Conservation (phyloP, 2,329 filamentous ascomycete genomes). For the Septoria linicola region DNA sequence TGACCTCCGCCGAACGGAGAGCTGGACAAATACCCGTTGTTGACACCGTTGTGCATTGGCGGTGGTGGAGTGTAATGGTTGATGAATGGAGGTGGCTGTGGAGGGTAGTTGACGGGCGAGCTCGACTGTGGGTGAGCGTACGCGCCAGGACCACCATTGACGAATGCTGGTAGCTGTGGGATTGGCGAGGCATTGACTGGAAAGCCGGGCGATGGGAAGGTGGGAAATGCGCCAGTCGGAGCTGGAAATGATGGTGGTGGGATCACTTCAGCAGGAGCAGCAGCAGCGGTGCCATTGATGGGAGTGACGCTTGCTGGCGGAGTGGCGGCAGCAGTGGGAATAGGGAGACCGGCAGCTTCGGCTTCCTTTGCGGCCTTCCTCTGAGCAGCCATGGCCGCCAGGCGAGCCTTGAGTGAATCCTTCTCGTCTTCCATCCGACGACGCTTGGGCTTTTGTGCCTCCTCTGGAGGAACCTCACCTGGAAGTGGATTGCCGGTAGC, state of each 20-base stretch:
- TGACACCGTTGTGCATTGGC: not conserved
- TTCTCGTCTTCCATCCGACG: constrained; percentile 3
- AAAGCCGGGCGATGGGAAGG: not conserved
- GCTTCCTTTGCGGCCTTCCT: constrained; percentile 9
- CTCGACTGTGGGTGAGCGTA: too few relatives aligned
- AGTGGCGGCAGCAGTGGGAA: not conserved
- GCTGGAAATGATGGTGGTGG: not conserved
- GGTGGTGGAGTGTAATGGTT: not conserved
- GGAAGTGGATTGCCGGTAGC: constrained; percentile 80
- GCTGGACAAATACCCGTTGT: not conserved
- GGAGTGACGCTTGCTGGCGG: not conserved
- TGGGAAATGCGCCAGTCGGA: not conserved
- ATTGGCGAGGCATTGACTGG: too few relatives aligned
- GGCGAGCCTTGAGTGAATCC: not conserved
- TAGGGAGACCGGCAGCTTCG: not conserved
- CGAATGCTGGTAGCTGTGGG: not conserved
- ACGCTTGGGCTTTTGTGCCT: constrained; percentile 2
- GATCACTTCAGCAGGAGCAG: not conserved
- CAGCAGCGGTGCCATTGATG: not conserved
- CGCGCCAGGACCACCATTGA: too few relatives aligned
- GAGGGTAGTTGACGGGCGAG: not conserved
- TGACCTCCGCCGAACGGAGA: not conserved
- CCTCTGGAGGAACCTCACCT: constrained; percentile 25
- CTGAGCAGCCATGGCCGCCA: constrained; percentile 5
- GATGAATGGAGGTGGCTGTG: not conserved